Evolutionary conservation across 768 basidiomycete genomes (phyloP).

Genomic region (Mycena vitilis): DNA sequence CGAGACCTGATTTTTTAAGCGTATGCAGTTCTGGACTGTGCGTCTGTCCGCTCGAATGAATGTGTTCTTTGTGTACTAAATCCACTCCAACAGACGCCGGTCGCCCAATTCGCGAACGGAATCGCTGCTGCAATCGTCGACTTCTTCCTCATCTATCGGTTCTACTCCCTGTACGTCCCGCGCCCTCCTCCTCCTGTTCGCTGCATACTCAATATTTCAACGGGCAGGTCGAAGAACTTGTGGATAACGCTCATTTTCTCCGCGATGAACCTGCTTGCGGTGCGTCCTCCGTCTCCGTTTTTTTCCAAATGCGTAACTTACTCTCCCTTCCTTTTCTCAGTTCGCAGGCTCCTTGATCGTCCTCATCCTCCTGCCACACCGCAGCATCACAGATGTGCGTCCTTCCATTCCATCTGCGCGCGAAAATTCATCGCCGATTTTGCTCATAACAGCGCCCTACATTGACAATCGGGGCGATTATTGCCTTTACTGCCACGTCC

Average conservation of each 20-base stretch:
- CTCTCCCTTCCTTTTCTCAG: not conserved
- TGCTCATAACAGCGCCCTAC: not conserved
- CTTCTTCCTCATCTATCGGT: slow-evolving; percentile 1
- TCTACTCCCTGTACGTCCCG: not conserved
- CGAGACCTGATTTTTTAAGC: not conserved
- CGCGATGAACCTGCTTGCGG: not conserved
- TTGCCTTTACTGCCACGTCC: not conserved
- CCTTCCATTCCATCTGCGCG: not conserved
- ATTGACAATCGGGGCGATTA: too few relatives aligned
- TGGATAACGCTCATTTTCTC: not conserved
- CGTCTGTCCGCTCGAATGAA: not conserved
- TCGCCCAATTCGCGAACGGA: slow-evolving; percentile 1
- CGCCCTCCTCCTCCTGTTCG: not conserved
- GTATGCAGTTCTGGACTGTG: slow-evolving; percentile 9
- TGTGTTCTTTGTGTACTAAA: too few relatives aligned
- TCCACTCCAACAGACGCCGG: not conserved
- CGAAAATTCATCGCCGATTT: too few relatives aligned
- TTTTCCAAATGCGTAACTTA: too few relatives aligned
- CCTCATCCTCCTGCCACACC: not conserved
- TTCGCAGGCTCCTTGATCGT: slow-evolving; percentile 1
- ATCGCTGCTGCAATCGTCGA: slow-evolving; percentile 1
- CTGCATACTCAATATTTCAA: not conserved
- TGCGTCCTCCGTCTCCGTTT: not conserved
- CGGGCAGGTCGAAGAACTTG: not conserved
- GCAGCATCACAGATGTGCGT: not conserved